Base-by-base conservation (phyloP, 2,329 filamentous ascomycete species). In the Endothia cerciana region DNA sequence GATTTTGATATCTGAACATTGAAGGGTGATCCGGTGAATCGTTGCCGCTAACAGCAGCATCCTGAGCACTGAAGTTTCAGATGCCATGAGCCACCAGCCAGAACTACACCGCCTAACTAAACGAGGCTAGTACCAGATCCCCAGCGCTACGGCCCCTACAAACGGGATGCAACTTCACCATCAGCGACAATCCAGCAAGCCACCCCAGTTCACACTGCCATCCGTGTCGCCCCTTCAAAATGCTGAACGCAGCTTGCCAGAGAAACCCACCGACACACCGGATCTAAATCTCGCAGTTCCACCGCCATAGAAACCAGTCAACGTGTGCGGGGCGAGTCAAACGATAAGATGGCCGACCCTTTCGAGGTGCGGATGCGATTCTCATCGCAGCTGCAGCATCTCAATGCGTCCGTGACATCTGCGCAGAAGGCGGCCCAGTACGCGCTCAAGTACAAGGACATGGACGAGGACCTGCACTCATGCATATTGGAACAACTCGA, bases 281-380 rank as follows among this genome's bases (percentile, higher is more conserved):
- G 15, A 60, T 61, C 19, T 11, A 22, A 47, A 22, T 15, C 30
- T 38, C 30, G 30, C 11, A n/a, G 40, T 51, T 38, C n/a, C 36
- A 45, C 19, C 19, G 19, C 25, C 17, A 38, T 4, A 7, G 6
- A 4, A 4, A 19, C 2, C 22, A 10, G 5, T 28, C 25, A 3
- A 19, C 3, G 30, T 10, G 19, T 28, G 10, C 15, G 30, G 3
- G 28, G 47, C n/a, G 19, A 7, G 13, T 19, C 15, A 47, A 25
- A 25, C 15, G 25, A 47, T 71, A 76, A 64, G 36, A 88, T 87
- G 84, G 80, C 84, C 59, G 94, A 99, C 80, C 95, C 96, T 6
- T 99, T 99, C 78, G 95, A 98, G 82, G 94, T 98, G 72, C 94
- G 95, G 75, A 94, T 99, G 87, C 93, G 93, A 79, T 99, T 99